Percentiles rank a stretch among this genome's conserved stretches.
These are phyloP conservation scores for Saccharata proteae DNA, from an alignment of 2,329 filamentous ascomycete species.

Conservation along the genomic window DNA sequence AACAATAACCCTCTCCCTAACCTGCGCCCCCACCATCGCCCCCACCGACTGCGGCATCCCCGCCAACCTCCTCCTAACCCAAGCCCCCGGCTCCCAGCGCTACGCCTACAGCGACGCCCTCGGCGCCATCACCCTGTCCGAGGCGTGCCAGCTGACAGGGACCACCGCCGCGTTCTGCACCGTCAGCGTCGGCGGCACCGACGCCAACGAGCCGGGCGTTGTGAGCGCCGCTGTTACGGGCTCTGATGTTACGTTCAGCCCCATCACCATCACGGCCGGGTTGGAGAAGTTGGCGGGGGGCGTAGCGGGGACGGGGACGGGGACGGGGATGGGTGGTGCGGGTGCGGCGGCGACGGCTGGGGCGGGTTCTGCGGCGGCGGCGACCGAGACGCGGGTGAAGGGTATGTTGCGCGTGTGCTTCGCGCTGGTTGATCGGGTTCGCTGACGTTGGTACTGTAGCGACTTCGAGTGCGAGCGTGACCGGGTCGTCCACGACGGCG, in stretches of 20 bases:
- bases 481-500: neutral
- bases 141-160: conserved; percentile 12
- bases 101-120: conserved; percentile 8
- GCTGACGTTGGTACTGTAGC: neutral
- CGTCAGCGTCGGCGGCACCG: conserved; percentile 13
- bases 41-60: conserved; percentile 9
- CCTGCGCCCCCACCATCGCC: conserved; percentile 9
- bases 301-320: neutral
- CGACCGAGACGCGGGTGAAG: too few relatives aligned
- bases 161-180: conserved; percentile 13
- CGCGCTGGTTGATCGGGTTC: too few relatives aligned
- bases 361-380: neutral
- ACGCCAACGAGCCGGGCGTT: conserved; percentile 16
- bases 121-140: conserved; percentile 13
- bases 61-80: neutral
- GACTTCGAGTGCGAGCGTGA: neutral
- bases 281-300: conserved; percentile 7
- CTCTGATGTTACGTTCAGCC: conserved; percentile 5
- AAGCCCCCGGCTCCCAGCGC: neutral
- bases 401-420: too few relatives aligned
- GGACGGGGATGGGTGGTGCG: neutral
- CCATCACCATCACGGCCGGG: conserved; percentile 10
- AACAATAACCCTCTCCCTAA: conserved; percentile 10
- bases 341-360: neutral
- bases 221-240: conserved; percentile 11